Evolutionary conservation across 805 yeast species (phyloP), one percentile per base, ranked within the genome.

Genomic region (Cyberlindnera subsufficiens): DNA sequence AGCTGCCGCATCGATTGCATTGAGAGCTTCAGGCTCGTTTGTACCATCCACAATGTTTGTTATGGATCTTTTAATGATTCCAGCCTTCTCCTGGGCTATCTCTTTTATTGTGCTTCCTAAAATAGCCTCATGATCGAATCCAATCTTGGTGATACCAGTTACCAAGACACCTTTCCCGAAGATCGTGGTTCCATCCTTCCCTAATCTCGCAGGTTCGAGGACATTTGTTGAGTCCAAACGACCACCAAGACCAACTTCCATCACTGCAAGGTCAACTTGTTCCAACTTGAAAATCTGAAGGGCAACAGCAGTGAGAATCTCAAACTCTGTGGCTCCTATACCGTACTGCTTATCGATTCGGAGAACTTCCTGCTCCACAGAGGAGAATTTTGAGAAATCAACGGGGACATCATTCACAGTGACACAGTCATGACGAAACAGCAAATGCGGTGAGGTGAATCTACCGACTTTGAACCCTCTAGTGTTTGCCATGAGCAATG

Each of bases 241-340:
- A 0, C 99, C 99, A 3, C 99, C 99, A 6, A 93, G 66, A 0
- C 99, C 99, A 4, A 89, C 97, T 61, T 91, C 99, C n/a, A 91
- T 63, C 1, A 91, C 78, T 0, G 96, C 96, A 42, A 84, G 65
- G 19, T 82, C 80, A 6, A 89, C 83, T 1, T 71, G 61, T 35
- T 69, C 68, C 10, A 72, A 55, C 32, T 71, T 69, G 60, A 93
- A 93, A 19, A 87, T 75, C 52, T 82, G 76, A 53, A 88, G 79
- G 1, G 97, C 98, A 0, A 85, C 78, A 18, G 89, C 91, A 0
- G 98, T 87, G 37, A 88, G 66, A 6, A 86, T 54, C 59, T 91
- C 99, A 61, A 91, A 91, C 59, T 88, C 96, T 0, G 97, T 83
- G 40, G 96, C 90, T 6, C 79, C 78, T 17, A 87, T 64, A 1